Conservation (phyloP, 2,329 filamentous ascomycete species). For the Arthrobotrys iridis region DNA sequence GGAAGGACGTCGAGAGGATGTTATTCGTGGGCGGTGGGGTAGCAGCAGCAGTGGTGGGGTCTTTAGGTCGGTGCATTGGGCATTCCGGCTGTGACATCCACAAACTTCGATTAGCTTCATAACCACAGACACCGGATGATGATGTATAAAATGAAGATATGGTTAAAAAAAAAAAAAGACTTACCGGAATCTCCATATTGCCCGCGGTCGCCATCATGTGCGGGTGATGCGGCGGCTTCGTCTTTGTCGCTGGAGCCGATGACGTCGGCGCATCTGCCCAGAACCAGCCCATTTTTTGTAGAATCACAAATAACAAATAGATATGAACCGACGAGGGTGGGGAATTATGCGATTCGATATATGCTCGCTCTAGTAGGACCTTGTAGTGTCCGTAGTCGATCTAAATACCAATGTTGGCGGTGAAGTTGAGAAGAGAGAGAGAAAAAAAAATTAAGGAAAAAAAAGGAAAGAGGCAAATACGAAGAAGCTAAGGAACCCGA, state of each 20-base stretch:
- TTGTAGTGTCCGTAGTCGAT: neutral
- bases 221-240: conserved; percentile 45
- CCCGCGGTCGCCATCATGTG: conserved; percentile 25
- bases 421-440: neutral
- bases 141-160: conserved; percentile 50
- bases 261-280: conserved; percentile 68
- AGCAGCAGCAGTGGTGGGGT: conserved; percentile 52
- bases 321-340: neutral
- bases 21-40: conserved; percentile 58
- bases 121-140: neutral
- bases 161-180: neutral
- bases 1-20: conserved; percentile 58
- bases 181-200: conserved; percentile 37
- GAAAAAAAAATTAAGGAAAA: conserved; percentile 12
- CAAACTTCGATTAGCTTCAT: conserved; percentile 51
- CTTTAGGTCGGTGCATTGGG: conserved; percentile 72
- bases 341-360: conserved; percentile 1
- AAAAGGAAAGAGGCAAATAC: too few relatives aligned
- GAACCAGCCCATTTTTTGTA: conserved; percentile 74
- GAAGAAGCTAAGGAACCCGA: too few relatives aligned
- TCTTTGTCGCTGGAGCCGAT: conserved; percentile 31
- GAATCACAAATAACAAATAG: conserved; percentile 7
- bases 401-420: neutral
- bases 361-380: neutral
- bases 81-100: conserved; percentile 69